Evolutionary conservation across 352 stramenopile species (phyloP).

Genomic region (Pythium aristosporum): DNA sequence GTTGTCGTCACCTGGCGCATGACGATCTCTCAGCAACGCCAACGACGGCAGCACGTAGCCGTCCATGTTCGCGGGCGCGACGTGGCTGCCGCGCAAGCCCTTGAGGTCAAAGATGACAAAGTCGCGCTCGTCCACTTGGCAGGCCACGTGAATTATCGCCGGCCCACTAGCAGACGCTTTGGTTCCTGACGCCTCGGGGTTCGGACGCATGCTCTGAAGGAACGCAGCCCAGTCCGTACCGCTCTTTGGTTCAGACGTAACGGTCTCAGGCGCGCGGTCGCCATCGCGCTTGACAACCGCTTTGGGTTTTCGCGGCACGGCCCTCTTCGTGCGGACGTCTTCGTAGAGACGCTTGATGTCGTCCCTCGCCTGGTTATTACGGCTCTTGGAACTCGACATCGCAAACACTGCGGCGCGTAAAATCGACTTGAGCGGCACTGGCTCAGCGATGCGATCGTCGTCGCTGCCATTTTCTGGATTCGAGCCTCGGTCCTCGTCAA

Average conservation of each 20-base stretch:
- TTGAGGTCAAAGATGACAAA: constrained; percentile 37
- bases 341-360: constrained; percentile 52
- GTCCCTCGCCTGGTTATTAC: constrained; percentile 34
- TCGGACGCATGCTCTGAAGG: constrained; percentile 26
- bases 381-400: constrained; percentile 60
- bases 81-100: constrained; percentile 23
- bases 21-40: constrained; percentile 13
- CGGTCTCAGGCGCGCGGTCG: neutral
- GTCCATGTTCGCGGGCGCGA: constrained; percentile 42
- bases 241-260: neutral
- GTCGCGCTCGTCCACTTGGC: constrained; percentile 38
- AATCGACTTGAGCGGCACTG: constrained; percentile 52
- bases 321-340: constrained; percentile 21
- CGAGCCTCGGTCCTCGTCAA: constrained; percentile 7
- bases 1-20: neutral
- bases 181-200: neutral
- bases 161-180: neutral
- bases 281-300: constrained; percentile 2
- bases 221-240: constrained; percentile 30
- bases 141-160: constrained; percentile 35
- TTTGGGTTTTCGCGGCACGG: constrained; percentile 8
- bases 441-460: constrained; percentile 15
- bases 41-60: constrained; percentile 41
- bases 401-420: constrained; percentile 59
- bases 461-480: neutral